These are phyloP conservation scores for Suhomyces terraborum DNA, from an alignment of 1,139 yeast genomes.

Conservation along the genomic window DNA sequence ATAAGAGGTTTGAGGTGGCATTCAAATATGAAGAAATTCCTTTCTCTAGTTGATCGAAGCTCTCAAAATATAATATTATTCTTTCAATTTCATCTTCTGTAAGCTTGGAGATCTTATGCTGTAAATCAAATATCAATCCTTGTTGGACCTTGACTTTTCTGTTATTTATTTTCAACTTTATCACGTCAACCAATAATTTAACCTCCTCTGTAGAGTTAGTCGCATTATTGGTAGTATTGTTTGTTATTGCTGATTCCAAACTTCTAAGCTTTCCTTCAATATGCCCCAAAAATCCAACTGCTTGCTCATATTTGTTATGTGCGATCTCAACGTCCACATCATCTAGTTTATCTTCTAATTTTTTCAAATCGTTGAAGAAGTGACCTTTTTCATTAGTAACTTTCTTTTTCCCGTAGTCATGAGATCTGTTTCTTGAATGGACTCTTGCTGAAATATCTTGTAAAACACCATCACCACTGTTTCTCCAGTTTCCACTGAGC, in stretches of 20 bases:
- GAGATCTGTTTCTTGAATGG: conserved; percentile 56
- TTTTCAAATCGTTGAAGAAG: conserved; percentile 47
- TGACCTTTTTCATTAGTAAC: conserved; percentile 27
- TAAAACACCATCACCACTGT: conserved; percentile 43
- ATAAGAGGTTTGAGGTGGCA: conserved; percentile 39
- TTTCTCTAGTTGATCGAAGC: conserved; percentile 40
- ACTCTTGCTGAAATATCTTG: conserved; percentile 58
- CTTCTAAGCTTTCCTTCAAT: conserved; percentile 37
- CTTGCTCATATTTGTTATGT: conserved; percentile 56
- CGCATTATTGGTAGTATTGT: conserved; percentile 12
- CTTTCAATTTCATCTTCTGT: conserved; percentile 35
- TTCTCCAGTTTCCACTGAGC: conserved; percentile 33
- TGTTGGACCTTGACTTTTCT: conserved; percentile 42
- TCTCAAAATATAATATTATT: conserved; percentile 39
- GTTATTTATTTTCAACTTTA: conserved; percentile 40
- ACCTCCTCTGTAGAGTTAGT: conserved; percentile 32
- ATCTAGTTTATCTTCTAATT: conserved; percentile 62
- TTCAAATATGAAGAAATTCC: conserved; percentile 42
- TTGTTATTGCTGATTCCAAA: conserved; percentile 20
- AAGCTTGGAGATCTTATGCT: conserved; percentile 36
- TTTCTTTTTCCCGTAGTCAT: conserved; percentile 37
- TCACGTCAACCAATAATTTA: conserved; percentile 38
- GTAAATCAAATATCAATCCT: conserved; percentile 41
- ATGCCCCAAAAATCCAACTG: conserved; percentile 53
- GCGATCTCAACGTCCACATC: conserved; percentile 69